Percentiles rank a stretch among this genome's conserved stretches.
phyloP scores from a whole-genome alignment of 2,329 filamentous ascomycete species.

The Aspergillus pseudoviridinutans region DNA sequence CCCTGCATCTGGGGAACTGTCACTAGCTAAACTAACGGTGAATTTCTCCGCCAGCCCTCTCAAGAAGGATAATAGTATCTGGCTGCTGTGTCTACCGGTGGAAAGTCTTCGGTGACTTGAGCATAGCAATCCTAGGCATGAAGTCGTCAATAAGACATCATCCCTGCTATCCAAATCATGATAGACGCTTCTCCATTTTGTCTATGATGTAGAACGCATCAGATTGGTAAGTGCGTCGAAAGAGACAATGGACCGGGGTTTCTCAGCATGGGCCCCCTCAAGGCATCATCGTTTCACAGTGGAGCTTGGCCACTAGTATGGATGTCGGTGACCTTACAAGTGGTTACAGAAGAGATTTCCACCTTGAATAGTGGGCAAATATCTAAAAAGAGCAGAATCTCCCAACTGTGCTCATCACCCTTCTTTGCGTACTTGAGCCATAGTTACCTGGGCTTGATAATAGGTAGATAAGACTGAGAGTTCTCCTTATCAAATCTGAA shows the following conservation, averaged over 20 bases:
- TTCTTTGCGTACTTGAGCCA: background rate
- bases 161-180: background rate
- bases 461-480: background rate
- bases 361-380: background rate
- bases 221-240: background rate
- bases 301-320: constrained; percentile 1
- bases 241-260: background rate
- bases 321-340: background rate
- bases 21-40: too few species aligned
- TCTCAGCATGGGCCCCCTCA: constrained; percentile 4
- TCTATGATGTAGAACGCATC: background rate
- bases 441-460: background rate
- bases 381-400: background rate
- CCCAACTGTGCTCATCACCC: background rate
- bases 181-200: background rate
- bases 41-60: background rate
- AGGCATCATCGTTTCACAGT: constrained; percentile 10
- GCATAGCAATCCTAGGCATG: background rate
- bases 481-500: background rate
- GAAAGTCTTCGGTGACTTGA: background rate
- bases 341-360: background rate
- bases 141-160: background rate
- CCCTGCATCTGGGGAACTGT: too few species aligned
- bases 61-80: background rate
- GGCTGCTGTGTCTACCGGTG: background rate